Percentiles rank a stretch among this genome's conserved stretches.
Evolutionary conservation across 2,329 filamentous ascomycete species (phyloP).

Genomic region (Sporothrix sp.): DNA sequence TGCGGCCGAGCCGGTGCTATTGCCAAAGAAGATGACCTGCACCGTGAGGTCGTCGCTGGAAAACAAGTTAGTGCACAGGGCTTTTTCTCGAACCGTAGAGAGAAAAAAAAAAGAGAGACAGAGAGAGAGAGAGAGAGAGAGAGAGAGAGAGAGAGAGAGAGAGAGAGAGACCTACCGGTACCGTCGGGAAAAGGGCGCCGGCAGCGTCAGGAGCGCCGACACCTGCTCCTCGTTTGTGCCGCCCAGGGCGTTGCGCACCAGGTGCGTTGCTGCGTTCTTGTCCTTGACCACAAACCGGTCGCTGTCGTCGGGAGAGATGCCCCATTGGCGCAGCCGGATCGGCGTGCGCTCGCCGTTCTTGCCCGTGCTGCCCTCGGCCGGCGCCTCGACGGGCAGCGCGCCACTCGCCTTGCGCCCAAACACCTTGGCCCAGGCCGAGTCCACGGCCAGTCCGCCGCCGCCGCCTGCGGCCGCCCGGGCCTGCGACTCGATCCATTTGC

Average conservation of each 20-base stretch:
- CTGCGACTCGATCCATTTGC: constrained; percentile 83
- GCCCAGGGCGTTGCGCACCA: constrained; percentile 88
- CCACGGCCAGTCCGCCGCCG: constrained; percentile 27
- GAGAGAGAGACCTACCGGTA: constrained; percentile 63
- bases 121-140: background rate
- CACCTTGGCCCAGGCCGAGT: constrained; percentile 56
- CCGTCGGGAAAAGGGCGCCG: constrained; percentile 79
- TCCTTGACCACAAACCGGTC: constrained; percentile 90
- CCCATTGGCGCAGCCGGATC: constrained; percentile 86
- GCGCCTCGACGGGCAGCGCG: constrained; percentile 64
- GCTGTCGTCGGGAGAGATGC: constrained; percentile 61
- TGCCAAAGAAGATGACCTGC: constrained; percentile 96
- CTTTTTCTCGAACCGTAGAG: background rate
- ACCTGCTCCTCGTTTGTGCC: constrained; percentile 91
- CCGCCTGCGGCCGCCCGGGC: background rate
- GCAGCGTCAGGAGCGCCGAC: constrained; percentile 80
- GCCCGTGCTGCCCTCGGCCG: constrained; percentile 27
- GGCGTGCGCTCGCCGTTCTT: constrained; percentile 71
- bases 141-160: constrained; percentile 1
- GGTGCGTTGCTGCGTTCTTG: constrained; percentile 90
- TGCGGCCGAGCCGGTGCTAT: constrained; percentile 40
- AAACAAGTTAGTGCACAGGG: constrained; percentile 11
- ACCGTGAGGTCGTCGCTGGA: constrained; percentile 86
- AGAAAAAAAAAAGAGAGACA: background rate
- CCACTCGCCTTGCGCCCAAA: constrained; percentile 30